Evolutionary conservation across 2,329 filamentous ascomycete genomes (phyloP).

Genomic region (Venturia aucupariae): DNA sequence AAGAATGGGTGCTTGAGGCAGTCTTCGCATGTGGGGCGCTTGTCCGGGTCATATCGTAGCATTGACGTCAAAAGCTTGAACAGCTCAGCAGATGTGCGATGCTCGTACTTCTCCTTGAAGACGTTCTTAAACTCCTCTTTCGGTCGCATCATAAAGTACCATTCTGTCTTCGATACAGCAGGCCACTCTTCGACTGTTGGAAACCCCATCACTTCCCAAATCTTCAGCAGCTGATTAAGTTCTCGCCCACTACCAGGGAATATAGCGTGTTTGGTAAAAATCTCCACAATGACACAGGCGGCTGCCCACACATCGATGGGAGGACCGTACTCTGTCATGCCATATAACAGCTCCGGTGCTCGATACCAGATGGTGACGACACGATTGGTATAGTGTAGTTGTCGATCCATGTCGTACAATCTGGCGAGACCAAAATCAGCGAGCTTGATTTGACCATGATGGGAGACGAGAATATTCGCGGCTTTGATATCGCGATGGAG

Average conservation of each 20-base stretch:
- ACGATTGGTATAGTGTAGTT: constrained; percentile 69
- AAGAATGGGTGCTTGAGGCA: constrained; percentile 87
- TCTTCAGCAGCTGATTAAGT: constrained; percentile 89
- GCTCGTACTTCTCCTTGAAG: constrained; percentile 76
- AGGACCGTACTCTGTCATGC: constrained; percentile 82
- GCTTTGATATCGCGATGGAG: constrained; percentile 97
- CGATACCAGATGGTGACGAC: constrained; percentile 99
- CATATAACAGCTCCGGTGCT: constrained; percentile 79
- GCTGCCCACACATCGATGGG: constrained; percentile 96
- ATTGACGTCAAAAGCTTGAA: constrained; percentile 76
- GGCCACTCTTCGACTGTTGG: constrained; percentile 82
- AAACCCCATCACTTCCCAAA: constrained; percentile 87
- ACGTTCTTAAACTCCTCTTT: constrained; percentile 60
- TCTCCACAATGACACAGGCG: constrained; percentile 91
- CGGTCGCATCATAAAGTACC: constrained; percentile 56
- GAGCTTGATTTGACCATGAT: constrained; percentile 77
- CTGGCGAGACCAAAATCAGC: constrained; percentile 94
- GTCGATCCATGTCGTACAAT: constrained; percentile 79
- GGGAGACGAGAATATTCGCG: constrained; percentile 92
- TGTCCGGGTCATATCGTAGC: constrained; percentile 80
- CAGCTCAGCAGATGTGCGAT: constrained; percentile 57
- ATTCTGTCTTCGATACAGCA: constrained; percentile 82
- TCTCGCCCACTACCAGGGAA: constrained; percentile 96
- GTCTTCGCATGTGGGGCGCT: constrained; percentile 73
- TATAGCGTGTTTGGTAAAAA: constrained; percentile 86